phyloP scores from a whole-genome alignment of 202 grass and related monocot genomes.

The Tripidium arundinaceum region DNA sequence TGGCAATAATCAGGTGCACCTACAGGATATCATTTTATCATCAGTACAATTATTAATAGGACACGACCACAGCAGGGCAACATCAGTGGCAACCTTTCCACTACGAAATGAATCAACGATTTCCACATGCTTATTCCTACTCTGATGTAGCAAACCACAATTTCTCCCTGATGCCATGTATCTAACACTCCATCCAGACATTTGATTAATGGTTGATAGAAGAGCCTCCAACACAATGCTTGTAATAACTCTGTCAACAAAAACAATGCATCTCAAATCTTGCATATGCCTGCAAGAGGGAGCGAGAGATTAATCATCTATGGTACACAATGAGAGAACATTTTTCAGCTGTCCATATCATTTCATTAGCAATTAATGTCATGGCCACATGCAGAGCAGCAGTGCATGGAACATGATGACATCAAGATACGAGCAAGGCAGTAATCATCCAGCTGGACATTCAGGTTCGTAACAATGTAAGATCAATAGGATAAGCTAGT shows the following conservation, averaged over 20 bases:
- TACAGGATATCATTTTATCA: too few relatives aligned
- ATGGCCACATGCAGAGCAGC: not conserved
- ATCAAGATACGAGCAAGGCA: not conserved
- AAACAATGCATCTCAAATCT: conserved; percentile 79
- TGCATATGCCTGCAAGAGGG: conserved; percentile 40
- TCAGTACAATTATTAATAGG: too few relatives aligned
- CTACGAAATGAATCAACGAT: too few relatives aligned
- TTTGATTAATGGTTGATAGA: conserved; percentile 41
- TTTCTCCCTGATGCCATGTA: conserved; percentile 55
- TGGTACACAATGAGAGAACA: not conserved
- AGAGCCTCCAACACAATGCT: conserved; percentile 55
- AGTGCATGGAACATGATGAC: not conserved
- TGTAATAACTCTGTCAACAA: conserved; percentile 80
- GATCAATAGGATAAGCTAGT: not conserved
- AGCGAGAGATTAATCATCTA: not conserved
- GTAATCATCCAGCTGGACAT: not conserved
- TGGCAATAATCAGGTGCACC: too few relatives aligned
- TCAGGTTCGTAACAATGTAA: not conserved
- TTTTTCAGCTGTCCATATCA: not conserved
- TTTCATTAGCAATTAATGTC: not conserved
- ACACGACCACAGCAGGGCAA: too few relatives aligned
- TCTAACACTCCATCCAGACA: conserved; percentile 54
- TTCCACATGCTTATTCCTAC: too few relatives aligned
- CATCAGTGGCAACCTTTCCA: too few relatives aligned
- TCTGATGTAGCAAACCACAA: too few relatives aligned